phyloP scores from a whole-genome alignment of 2,329 filamentous ascomycete species.

The Tothia fuscella region DNA sequence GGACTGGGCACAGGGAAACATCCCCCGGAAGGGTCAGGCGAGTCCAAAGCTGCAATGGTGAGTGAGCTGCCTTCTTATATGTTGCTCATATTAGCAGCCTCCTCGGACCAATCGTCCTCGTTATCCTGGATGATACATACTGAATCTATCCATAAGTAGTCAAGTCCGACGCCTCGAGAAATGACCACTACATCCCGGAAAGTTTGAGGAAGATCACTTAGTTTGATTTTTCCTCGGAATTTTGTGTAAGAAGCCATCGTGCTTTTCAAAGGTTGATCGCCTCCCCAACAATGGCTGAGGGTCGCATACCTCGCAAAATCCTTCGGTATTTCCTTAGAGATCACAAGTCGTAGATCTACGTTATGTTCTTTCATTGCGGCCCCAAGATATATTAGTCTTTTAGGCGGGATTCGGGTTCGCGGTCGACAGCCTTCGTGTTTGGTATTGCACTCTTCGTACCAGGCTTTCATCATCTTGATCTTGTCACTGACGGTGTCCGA shows the following conservation, averaged over 20 bases:
- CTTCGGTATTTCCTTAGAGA: too few species aligned
- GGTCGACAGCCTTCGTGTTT: too few species aligned
- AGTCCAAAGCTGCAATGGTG: not conserved
- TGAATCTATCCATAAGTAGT: not conserved
- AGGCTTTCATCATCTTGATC: too few species aligned
- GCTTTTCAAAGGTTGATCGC: not conserved
- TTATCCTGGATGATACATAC: not conserved
- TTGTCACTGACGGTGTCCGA: too few species aligned
- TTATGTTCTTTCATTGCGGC: too few species aligned
- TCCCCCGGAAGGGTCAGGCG: too few species aligned
- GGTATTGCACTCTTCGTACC: too few species aligned
- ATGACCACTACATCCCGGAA: not conserved
- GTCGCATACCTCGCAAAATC: not conserved
- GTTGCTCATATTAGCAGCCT: not conserved
- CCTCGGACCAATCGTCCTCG: not conserved
- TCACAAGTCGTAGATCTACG: too few species aligned
- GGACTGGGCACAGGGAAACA: too few species aligned
- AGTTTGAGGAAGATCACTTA: not conserved
- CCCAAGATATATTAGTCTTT: too few species aligned
- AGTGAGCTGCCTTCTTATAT: not conserved
- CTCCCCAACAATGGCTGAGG: slow-evolving; percentile 3
- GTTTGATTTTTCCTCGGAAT: not conserved
- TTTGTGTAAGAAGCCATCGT: not conserved
- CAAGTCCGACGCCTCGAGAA: not conserved
- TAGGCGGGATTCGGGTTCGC: too few species aligned